Evolutionary conservation across 2,329 filamentous ascomycete species (phyloP).

Genomic region (Conoideocrella luteorostrata): DNA sequence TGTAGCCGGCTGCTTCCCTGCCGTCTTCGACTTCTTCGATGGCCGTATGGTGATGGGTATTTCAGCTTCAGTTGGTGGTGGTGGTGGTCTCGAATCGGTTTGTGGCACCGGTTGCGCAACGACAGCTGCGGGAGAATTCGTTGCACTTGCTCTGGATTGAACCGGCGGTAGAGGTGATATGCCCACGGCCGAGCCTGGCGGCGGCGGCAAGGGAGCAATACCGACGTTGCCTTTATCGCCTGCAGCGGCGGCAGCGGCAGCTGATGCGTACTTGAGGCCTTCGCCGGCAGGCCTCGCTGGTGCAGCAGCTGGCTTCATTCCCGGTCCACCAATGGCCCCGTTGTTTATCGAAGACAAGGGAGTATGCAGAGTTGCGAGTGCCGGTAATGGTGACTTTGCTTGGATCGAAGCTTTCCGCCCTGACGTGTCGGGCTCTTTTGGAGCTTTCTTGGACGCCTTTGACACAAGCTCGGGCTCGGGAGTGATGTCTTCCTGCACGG

Average conservation of each 20-base stretch:
- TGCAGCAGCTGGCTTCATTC: slow-evolving; percentile 89
- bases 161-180: slow-evolving; percentile 43
- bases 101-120: slow-evolving; percentile 39
- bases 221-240: slow-evolving; percentile 83
- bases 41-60: slow-evolving; percentile 21
- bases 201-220: slow-evolving; percentile 87
- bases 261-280: slow-evolving; percentile 92
- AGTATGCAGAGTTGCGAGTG: slow-evolving; percentile 81
- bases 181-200: slow-evolving; percentile 55
- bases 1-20: slow-evolving; percentile 36
- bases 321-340: slow-evolving; percentile 45
- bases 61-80: slow-evolving; percentile 17
- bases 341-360: slow-evolving; percentile 57
- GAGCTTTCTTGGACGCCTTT: slow-evolving; percentile 47
- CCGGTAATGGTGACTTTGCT: slow-evolving; percentile 89
- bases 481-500: slow-evolving; percentile 71
- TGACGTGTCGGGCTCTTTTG: slow-evolving; percentile 50
- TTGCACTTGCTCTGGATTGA: slow-evolving; percentile 48
- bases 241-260: slow-evolving; percentile 86
- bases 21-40: slow-evolving; percentile 35
- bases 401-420: slow-evolving; percentile 76
- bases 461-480: slow-evolving; percentile 49
- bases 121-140: slow-evolving; percentile 46
- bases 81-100: slow-evolving; percentile 11
- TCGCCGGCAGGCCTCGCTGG: slow-evolving; percentile 82